These are phyloP conservation scores for Starmerella powellii DNA, from an alignment of 805 yeast genomes.

Conservation along the genomic window DNA sequence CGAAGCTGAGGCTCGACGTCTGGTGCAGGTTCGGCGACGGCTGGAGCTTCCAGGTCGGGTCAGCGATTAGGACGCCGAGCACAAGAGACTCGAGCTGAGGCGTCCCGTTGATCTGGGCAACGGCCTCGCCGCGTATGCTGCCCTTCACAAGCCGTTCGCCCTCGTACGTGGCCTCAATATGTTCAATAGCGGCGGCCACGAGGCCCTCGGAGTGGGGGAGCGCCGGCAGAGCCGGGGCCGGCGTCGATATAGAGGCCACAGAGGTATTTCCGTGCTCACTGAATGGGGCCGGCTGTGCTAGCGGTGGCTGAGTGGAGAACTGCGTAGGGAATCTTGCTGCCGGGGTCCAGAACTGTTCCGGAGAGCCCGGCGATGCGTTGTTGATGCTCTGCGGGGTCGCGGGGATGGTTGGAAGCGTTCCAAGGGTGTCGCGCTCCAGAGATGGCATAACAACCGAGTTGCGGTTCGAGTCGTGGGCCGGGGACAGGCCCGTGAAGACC, in stretches of 20 bases:
- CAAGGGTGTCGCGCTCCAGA: slow-evolving; percentile 2
- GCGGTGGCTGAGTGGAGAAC: slow-evolving; percentile 4
- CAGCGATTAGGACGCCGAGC: slow-evolving; percentile 19
- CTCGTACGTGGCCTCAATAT: slow-evolving; percentile 58
- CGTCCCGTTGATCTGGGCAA: slow-evolving; percentile 37
- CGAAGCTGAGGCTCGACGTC: slow-evolving; percentile 19
- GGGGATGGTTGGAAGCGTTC: slow-evolving; percentile 11
- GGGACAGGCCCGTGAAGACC: slow-evolving; percentile 11
- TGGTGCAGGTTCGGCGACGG: slow-evolving; percentile 19
- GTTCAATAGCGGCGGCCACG: slow-evolving; percentile 77
- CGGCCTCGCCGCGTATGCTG: slow-evolving; percentile 60
- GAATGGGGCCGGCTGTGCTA: neutral
- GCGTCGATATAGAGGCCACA: slow-evolving; percentile 20
- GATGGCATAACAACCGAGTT: neutral
- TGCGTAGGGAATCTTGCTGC: slow-evolving; percentile 19
- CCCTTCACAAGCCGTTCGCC: slow-evolving; percentile 52
- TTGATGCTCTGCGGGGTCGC: slow-evolving; percentile 3
- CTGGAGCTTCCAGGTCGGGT: slow-evolving; percentile 17
- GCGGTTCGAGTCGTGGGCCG: slow-evolving; percentile 3
- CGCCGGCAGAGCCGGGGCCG: slow-evolving; percentile 24
- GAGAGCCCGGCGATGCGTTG: slow-evolving; percentile 5
- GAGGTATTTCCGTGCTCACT: slow-evolving; percentile 22
- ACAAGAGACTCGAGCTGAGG: slow-evolving; percentile 17
- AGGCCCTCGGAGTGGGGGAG: slow-evolving; percentile 30
- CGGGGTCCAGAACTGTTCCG: slow-evolving; percentile 23